Conservation (phyloP, 2,329 filamentous ascomycete genomes). For the Xylaria sp. region DNA sequence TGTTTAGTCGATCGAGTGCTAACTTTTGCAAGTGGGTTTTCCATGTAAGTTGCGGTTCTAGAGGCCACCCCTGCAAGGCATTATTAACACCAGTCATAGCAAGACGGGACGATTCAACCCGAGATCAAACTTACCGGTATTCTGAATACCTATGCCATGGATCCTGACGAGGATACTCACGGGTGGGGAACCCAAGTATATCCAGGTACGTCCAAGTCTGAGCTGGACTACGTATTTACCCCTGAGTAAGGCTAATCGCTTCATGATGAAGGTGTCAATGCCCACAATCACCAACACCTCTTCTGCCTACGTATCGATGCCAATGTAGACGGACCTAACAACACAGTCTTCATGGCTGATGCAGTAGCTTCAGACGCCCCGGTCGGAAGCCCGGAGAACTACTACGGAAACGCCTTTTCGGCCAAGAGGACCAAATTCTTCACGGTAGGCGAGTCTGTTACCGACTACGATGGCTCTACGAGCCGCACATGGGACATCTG, state of each 20-base stretch:
- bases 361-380: conserved; percentile 75
- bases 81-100: conserved; percentile 53
- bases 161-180: conserved; percentile 80
- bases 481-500: conserved; percentile 90
- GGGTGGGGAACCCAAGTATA: conserved; percentile 95
- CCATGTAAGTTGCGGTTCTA: conserved; percentile 57
- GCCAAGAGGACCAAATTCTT: conserved; percentile 83
- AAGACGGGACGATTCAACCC: conserved; percentile 90
- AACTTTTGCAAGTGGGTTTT: conserved; percentile 83
- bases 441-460: conserved; percentile 73
- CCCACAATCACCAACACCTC: conserved; percentile 95
- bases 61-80: background rate
- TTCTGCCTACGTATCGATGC: conserved; percentile 91
- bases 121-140: conserved; percentile 94
- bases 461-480: conserved; percentile 83
- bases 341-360: conserved; percentile 87
- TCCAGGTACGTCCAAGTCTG: conserved; percentile 57
- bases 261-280: conserved; percentile 72
- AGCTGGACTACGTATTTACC: conserved; percentile 2
- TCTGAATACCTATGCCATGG: conserved; percentile 88
- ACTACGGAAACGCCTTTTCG: conserved; percentile 90
- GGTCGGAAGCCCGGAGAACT: conserved; percentile 83
- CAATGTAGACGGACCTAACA: conserved; percentile 85
- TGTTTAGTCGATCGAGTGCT: conserved; percentile 13
- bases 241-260: conserved; percentile 32